These are phyloP conservation scores for Pseudonectria foliicola DNA, from an alignment of 2,329 filamentous ascomycete species.

Conservation along the genomic window DNA sequence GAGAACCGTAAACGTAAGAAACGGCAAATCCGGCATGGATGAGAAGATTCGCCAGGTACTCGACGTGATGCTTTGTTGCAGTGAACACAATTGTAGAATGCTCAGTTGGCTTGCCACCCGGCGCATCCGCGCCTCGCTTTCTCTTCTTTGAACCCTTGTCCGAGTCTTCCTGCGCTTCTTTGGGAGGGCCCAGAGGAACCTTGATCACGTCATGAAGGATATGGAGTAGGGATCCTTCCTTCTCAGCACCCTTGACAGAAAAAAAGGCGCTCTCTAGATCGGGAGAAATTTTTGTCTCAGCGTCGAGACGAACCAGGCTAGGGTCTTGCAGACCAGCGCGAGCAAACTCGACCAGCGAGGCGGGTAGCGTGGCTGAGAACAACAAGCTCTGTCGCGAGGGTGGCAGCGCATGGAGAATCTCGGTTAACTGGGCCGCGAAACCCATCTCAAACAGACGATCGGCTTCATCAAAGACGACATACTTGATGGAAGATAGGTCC, in stretches of 20 bases:
- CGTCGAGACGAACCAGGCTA: conserved; percentile 80
- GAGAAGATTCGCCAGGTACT: conserved; percentile 82
- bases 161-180: conserved; percentile 39
- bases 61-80: conserved; percentile 94
- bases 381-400: conserved; percentile 79
- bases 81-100: conserved; percentile 94
- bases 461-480: conserved; percentile 96
- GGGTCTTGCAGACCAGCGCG: conserved; percentile 90
- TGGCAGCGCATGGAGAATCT: conserved; percentile 86
- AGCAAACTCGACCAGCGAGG: conserved; percentile 92
- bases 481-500: conserved; percentile 82
- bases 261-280: conserved; percentile 96
- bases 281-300: conserved; percentile 91
- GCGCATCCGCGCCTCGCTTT: conserved; percentile 52
- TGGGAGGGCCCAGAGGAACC: conserved; percentile 65
- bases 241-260: conserved; percentile 83
- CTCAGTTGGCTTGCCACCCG: conserved; percentile 63
- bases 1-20: conserved; percentile 88
- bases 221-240: conserved; percentile 86
- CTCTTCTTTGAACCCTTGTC: conserved; percentile 58
- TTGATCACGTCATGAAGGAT: conserved; percentile 88
- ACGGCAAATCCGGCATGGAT: conserved; percentile 75
- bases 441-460: conserved; percentile 98
- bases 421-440: conserved; percentile 85
- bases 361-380: conserved; percentile 92